These are phyloP conservation scores for Aspergillus wentii DNA, from an alignment of 495 filamentous ascomycete genomes.

Conservation along the genomic window DNA sequence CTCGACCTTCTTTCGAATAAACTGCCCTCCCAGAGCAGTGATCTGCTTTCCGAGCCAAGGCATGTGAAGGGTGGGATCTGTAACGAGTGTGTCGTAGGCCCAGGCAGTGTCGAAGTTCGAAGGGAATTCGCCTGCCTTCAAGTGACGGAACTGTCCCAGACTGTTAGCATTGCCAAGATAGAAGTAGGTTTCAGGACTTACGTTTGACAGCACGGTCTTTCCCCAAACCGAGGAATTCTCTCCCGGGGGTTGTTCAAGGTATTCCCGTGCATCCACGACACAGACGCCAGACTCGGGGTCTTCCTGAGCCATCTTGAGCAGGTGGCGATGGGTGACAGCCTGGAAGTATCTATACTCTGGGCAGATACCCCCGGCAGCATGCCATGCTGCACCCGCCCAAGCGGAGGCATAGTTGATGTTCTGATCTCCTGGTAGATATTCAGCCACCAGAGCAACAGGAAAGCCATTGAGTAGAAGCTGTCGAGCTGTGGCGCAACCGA, in stretches of 20 bases:
- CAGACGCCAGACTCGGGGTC: conserved; percentile 33
- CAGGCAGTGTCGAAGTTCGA: conserved; percentile 31
- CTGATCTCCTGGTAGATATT: conserved; percentile 39
- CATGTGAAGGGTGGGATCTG: conserved; percentile 39
- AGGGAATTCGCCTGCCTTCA: conserved; percentile 31
- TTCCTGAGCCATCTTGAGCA: conserved; percentile 35
- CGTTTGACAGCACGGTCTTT: conserved; percentile 32
- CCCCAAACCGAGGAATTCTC: conserved; percentile 37
- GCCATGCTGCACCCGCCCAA: conserved; percentile 44
- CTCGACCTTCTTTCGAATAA: conserved; percentile 33
- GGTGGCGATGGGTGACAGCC: conserved; percentile 32
- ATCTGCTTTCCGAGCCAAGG: conserved; percentile 31
- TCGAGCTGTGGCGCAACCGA: conserved; percentile 37
- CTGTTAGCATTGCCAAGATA: conserved; percentile 1
- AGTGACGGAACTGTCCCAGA: conserved; percentile 32
- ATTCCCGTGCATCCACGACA: conserved; percentile 33
- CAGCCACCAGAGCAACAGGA: conserved; percentile 33
- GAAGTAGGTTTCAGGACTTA: conserved; percentile 7
- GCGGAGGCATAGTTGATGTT: conserved; percentile 39
- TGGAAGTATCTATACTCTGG: conserved; percentile 36
- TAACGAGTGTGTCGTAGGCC: conserved; percentile 38
- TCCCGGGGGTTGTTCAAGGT: conserved; percentile 30
- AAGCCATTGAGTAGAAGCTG: conserved; percentile 35
- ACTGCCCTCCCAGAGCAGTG: conserved; percentile 26
- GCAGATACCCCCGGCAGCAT: conserved; percentile 35